phyloP scores from a whole-genome alignment of 345 rosid genomes.

The Murraya paniculata region DNA sequence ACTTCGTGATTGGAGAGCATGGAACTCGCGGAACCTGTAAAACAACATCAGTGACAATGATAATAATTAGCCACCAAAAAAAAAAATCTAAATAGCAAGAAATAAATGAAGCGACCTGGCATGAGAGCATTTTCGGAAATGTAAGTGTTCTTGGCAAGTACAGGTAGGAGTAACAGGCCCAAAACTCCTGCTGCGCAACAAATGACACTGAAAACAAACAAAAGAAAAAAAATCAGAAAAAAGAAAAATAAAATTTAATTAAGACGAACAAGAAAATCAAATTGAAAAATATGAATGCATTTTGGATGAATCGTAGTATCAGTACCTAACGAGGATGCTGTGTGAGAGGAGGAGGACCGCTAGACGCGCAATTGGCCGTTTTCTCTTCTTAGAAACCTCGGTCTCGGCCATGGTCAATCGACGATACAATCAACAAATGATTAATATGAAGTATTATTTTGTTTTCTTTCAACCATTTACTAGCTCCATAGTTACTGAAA shows the following conservation, averaged over 20 bases:
- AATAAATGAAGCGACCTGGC: conserved; percentile 62
- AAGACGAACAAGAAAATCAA: background rate
- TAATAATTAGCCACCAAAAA: background rate
- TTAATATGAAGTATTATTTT: background rate
- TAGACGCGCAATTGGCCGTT: conserved; percentile 76
- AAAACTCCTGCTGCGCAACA: conserved; percentile 74
- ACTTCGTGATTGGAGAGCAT: conserved; percentile 73
- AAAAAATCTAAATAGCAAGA: background rate
- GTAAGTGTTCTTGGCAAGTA: conserved; percentile 91
- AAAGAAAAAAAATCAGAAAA: background rate
- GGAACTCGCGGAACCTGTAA: conserved; percentile 79
- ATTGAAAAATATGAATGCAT: background rate
- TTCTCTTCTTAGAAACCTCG: conserved; percentile 36
- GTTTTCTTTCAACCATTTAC: background rate
- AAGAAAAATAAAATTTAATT: conserved; percentile 1
- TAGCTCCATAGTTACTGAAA: background rate
- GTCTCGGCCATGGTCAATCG: conserved; percentile 10
- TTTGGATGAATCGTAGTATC: background rate
- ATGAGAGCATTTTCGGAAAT: conserved; percentile 96
- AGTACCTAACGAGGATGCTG: conserved; percentile 65
- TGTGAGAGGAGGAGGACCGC: conserved; percentile 80
- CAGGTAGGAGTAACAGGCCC: conserved; percentile 71
- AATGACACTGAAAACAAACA: conserved; percentile 46
- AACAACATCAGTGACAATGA: background rate
- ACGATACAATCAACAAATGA: background rate